Evolutionary conservation across 768 basidiomycete genomes (phyloP).

Genomic region (Amanita muscaria): DNA sequence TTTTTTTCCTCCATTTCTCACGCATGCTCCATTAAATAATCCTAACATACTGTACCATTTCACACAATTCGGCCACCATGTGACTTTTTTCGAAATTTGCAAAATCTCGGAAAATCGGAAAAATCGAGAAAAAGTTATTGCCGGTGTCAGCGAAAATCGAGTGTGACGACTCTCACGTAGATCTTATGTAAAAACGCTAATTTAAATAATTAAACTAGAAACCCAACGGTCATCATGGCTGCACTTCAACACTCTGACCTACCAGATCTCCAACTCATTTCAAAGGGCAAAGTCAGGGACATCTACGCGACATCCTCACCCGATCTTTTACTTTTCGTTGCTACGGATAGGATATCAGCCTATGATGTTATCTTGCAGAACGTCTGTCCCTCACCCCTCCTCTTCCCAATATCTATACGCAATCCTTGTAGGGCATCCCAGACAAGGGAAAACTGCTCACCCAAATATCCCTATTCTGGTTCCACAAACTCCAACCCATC

Average conservation of each 20-base stretch:
- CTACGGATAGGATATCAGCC: slow-evolving; percentile 92
- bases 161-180: no score
- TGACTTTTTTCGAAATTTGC: no score
- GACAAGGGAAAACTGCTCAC: slow-evolving; percentile 89
- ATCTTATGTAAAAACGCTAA: no score
- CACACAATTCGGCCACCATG: no score
- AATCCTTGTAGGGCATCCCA: slow-evolving; percentile 72
- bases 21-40: no score
- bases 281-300: slow-evolving; percentile 93
- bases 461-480: slow-evolving; percentile 92
- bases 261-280: slow-evolving; percentile 58
- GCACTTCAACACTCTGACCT: slow-evolving; percentile 50
- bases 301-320: slow-evolving; percentile 73
- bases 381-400: slow-evolving; percentile 40
- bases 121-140: no score
- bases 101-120: no score
- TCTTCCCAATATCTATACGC: not conserved
- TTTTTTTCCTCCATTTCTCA: no score
- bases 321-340: slow-evolving; percentile 81
- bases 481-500: slow-evolving; percentile 66
- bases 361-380: slow-evolving; percentile 94
- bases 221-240: no score
- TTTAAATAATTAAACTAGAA: no score
- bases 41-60: no score
- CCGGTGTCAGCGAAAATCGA: no score